Base-by-base conservation (phyloP, 257 asterid species). In the Solanum ossicruentum region DNA sequence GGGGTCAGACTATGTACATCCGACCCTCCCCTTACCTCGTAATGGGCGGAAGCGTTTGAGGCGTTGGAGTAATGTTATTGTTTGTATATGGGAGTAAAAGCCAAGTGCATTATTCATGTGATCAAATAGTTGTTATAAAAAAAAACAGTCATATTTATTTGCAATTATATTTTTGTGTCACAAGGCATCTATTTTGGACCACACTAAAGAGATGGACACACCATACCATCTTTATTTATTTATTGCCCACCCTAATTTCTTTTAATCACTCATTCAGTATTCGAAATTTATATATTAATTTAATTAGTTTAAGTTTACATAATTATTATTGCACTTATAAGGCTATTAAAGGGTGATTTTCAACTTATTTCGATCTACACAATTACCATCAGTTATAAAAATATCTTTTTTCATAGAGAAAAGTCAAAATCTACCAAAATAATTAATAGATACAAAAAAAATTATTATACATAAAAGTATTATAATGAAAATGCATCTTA, bases 131-230 rank as follows among this genome's bases (percentile, higher is more conserved):
- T 47, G 43, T 54, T 52, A 52, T 16, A 77, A 1, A 26, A n/a
- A 75, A n/a, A 26, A 16, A 45, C 15, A 45, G 8, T 26, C 65
- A 26, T 77, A 51, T 49, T 75, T 78, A 78, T 52, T 11, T 52
- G 17, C 47, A 78, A 78, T 78, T 78, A 52, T 52, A 45, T 45
- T 51, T 77, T 77, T 78, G 65, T 78, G 65, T 78, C 65, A 26
- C 28, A 52, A 78, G 82, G 65, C 45, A 52, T 78, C 82, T 78
- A 78, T 54, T 78, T 78, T 78, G 65, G 65, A 78, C 82, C 65
- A 52, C 82, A 49, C 61, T 51, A 49, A 8, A 47, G 32, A 49
- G 58, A 77, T 23, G 17, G 4, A 52, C 7, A 52, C 7, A 52
- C 65, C 58, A 51, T 78, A 3, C 65, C 41, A 26, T 77, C 45